Conservation (phyloP, 441 rosid genomes). For the Croton setiger region DNA sequence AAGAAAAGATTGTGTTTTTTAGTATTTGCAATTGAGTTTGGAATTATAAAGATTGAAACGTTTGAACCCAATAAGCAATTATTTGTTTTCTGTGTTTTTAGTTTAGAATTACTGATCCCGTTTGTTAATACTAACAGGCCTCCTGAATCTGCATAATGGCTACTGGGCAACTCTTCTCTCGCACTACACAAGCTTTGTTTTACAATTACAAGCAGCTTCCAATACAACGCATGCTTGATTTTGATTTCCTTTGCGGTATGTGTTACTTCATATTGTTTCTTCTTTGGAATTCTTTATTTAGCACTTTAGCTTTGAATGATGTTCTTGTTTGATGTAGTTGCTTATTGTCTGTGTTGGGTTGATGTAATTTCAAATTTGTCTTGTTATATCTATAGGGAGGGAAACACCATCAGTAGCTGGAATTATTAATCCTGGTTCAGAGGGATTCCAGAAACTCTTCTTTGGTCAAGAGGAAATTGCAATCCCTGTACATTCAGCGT, state of each 20-base stretch:
- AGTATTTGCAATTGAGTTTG: not conserved
- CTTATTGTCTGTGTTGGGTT: not conserved
- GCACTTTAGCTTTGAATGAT: not conserved
- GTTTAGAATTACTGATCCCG: not conserved
- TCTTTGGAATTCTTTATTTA: not conserved
- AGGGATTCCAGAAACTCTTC: slow-evolving; percentile 95
- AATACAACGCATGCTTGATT: slow-evolving; percentile 98
- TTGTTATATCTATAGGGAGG: slow-evolving; percentile 43
- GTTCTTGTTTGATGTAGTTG: not conserved
- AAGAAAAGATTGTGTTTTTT: not conserved
- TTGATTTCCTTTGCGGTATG: slow-evolving; percentile 92
- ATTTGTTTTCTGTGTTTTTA: slow-evolving; percentile 8
- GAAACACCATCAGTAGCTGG: slow-evolving; percentile 98
- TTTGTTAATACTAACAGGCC: slow-evolving; percentile 25
- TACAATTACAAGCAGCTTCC: slow-evolving; percentile 97
- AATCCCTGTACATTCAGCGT: slow-evolving; percentile 89
- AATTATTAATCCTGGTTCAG: slow-evolving; percentile 84
- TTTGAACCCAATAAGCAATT: not conserved
- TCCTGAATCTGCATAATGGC: slow-evolving; percentile 53
- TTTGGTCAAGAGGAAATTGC: slow-evolving; percentile 98
- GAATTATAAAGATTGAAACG: not conserved
- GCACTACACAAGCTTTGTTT: slow-evolving; percentile 79
- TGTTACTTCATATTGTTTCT: slow-evolving; percentile 7
- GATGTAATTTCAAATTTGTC: not conserved
- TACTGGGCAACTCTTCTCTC: slow-evolving; percentile 87